Base-by-base conservation (phyloP, 805 yeast genomes). In the Myxozyma nipponensis region DNA sequence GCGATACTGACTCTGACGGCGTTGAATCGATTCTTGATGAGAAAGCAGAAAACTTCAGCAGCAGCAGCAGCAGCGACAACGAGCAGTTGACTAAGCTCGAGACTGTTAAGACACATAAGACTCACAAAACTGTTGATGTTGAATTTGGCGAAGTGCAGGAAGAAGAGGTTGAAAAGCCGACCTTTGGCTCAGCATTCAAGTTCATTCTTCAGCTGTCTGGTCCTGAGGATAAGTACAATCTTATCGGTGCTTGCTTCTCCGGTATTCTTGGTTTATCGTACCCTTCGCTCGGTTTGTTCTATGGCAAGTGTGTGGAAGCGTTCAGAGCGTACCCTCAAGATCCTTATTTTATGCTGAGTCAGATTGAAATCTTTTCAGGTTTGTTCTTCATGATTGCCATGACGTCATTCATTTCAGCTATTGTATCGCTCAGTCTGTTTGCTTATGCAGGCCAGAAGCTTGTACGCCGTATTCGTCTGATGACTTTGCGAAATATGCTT, bases 381-480 rank as follows among this genome's bases (percentile, higher is more conserved):
- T 35, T 54, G 24, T 39, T 54, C 21, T 50, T 51, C 28, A 47
- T 52, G 52, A 39, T 47, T 17, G 44, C 50, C 15, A 34, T 45
- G 6, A 26, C 54, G 21, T 39, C 36, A 17, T 42, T 46, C 21
- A 15, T 42, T 30, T 41, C 57, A 13, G 19, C 49, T 10, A 6
- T 47, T 10, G 39, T 46, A 4, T 45, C 50, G 42, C 47, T 26
- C 58, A 68, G 34, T 50, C 64, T 35, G 19, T 49, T 69, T 17
- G 47, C 65, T 1, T 50, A 55, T 39, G 57, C 71, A 4, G 62
- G 69, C 1, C 67, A 64, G 46, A 53, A 61, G 13, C 61, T 70
- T 1, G 69, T 70, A 2, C 65, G 69, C 26, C 55, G 58, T 25
- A 67, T 70, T 17, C 64, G 74, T 1, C 52, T 54, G 24, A 45